Base-by-base conservation (phyloP, 2,329 filamentous ascomycete species). In the Myriosclerotinia duriaeana region DNA sequence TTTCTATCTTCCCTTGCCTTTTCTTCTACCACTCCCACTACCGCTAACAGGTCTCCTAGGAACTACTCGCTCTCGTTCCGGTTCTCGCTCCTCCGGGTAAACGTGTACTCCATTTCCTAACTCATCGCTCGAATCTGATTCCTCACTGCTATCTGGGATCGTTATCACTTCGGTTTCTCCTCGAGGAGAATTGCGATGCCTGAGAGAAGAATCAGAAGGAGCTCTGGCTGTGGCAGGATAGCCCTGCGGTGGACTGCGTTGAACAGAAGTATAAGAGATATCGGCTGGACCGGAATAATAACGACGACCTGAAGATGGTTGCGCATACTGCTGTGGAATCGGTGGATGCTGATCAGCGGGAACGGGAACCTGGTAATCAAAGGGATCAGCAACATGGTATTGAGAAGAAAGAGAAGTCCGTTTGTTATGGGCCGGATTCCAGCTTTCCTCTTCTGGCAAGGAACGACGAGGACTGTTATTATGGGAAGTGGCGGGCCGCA, bases 391-490 rank as follows among this genome's bases (percentile, higher is more conserved):
- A 48, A 65, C 66, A 63, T 74, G 70, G 61, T 74, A 72, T 59
- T 76, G 76, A 58, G 75, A 76, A 36, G 72, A 72, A 22, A 70
- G 65, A 36, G 74, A 74, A 62, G 68, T 71, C 64, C 76, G 67
- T 70, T 77, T 54, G 75, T 80, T 69, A 73, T 74, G 36, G 76
- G 78, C 61, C 74, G 80, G 66, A 72, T 75, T 66, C 81, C 78
- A 71, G 77, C 76, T 53, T 75, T 78, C 80, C 78, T 84, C 84
- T 64, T 84, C 81, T 40, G 80, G 80, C 34, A 83, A 76, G 22
- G 80, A 79, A 61, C 70, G 71, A 30, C 73, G 70, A 53, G 73
- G 72, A 61, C 70, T 68, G 58, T 56, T 71, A 50, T 77, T 78
- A n/a, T 81, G 80, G 22, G 79, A 80, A 36, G 78, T 77, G 40